Conservation (phyloP, 495 filamentous ascomycete genomes). For the Monascus purpureus region DNA sequence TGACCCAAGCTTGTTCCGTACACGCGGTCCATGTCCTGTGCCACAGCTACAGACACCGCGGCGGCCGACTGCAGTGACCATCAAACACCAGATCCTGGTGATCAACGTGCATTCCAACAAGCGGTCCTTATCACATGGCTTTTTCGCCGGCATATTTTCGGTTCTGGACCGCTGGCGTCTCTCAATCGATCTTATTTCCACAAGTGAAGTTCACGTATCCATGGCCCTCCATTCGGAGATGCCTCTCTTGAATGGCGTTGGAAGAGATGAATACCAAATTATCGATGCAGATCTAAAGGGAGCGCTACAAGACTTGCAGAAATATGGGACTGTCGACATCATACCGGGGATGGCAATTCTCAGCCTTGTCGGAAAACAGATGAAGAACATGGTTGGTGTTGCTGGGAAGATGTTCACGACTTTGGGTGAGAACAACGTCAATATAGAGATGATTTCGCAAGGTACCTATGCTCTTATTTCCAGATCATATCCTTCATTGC, state of each 20-base stretch:
- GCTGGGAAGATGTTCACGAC: conserved; percentile 82
- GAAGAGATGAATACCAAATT: conserved; percentile 48
- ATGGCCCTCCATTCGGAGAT: conserved; percentile 74
- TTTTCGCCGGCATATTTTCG: conserved; percentile 80
- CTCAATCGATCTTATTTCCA: conserved; percentile 86
- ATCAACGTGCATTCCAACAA: conserved; percentile 94
- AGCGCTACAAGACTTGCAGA: conserved; percentile 53
- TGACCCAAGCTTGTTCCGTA: conserved; percentile 32
- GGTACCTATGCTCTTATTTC: conserved; percentile 37
- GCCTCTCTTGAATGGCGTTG: conserved; percentile 36
- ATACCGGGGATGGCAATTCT: conserved; percentile 82
- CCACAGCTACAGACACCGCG: conserved; percentile 39
- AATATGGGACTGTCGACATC: conserved; percentile 75
- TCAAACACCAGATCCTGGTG: conserved; percentile 84
- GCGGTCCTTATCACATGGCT: conserved; percentile 74
- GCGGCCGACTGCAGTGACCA: conserved; percentile 84
- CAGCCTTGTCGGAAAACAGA: conserved; percentile 78
- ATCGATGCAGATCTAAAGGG: conserved; percentile 49
- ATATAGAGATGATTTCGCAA: conserved; percentile 97
- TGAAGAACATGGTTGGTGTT: conserved; percentile 90
- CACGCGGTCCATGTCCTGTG: conserved; percentile 30
- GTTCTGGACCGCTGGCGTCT: conserved; percentile 68
- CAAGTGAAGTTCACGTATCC: conserved; percentile 87
- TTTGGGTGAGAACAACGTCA: conserved; percentile 73
- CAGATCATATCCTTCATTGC: too few relatives aligned